Conservation (phyloP, 1,139 yeast species). For the Kluyveromyces sp. region DNA sequence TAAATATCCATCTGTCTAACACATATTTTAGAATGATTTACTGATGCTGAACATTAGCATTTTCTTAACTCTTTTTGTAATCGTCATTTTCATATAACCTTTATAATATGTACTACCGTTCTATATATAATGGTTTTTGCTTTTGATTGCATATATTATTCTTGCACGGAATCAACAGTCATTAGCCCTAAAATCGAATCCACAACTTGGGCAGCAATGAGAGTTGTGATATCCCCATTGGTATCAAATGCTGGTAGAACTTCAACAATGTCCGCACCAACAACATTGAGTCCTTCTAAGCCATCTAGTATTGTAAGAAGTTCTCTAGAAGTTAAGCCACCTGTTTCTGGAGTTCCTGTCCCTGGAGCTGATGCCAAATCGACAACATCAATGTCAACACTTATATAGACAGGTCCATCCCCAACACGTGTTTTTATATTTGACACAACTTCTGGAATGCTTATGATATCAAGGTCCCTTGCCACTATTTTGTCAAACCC, state of each 20-base stretch:
- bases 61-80: too few relatives aligned
- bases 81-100: too few relatives aligned
- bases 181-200: constrained; percentile 41
- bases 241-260: constrained; percentile 50
- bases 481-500: constrained; percentile 44
- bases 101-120: too few relatives aligned
- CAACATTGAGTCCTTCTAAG: constrained; percentile 40
- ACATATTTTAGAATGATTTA: too few relatives aligned
- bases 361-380: constrained; percentile 53
- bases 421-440: constrained; percentile 35
- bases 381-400: constrained; percentile 50
- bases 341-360: constrained; percentile 54
- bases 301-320: constrained; percentile 41
- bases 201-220: constrained; percentile 49
- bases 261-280: constrained; percentile 56
- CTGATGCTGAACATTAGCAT: too few relatives aligned
- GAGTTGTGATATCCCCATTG: constrained; percentile 43
- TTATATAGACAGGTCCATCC: constrained; percentile 41
- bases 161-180: constrained; percentile 18
- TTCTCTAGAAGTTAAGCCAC: constrained; percentile 50
- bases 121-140: too few relatives aligned
- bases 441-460: constrained; percentile 35
- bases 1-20: too few relatives aligned
- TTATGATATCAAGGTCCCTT: constrained; percentile 40
- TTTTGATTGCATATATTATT: not conserved